Evolutionary conservation across 2,329 filamentous ascomycete species (phyloP), one percentile per base, ranked within the genome.

Genomic region (Chaetomium sp.): DNA sequence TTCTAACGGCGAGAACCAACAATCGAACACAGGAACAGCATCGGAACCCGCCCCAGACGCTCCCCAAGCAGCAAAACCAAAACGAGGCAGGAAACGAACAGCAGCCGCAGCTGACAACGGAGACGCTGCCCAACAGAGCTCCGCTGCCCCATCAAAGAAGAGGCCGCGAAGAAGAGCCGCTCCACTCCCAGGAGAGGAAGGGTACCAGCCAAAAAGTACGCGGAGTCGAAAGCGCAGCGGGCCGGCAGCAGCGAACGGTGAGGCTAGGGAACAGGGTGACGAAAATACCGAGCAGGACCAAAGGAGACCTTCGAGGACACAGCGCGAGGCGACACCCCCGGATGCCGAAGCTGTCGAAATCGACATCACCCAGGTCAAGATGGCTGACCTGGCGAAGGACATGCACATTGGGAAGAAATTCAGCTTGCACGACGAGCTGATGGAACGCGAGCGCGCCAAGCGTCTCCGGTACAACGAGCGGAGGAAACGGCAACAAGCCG

Each of bases 341-440:
- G 81, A 85, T 61, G 81, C 83, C 3, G 84, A 87, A 64, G 69
- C 71, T 32, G 76, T 80, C 56, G 69, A 79, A 59, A 84, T 92
- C 53, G 86, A 91, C 65, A 75, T 82, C 27, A 79, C 79, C 32
- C 79, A 78, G 3, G 78, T 88, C 33, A 88, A 82, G 53, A 89
- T 94, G 84, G 80, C 78, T 44, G 86, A 90, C 55, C 71, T 94
- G 3, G 88, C 83, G 49, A 81, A 79, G 59, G 86, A 89, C 65
- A 73, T 87, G 52, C 78, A 79, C 27, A 85, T 86, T 54, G 89
- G 89, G 55, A 88, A 87, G 68, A 84, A 86, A 57, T 91, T 89
- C 54, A 85, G 84, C 64, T 80, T 85, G 3, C 87, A 90, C 62
- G 82, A 85, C 64, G 84, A 87, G 65, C 84, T 94, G 63, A 81